These are phyloP conservation scores for Beauveria pseudobassiana DNA, from an alignment of 2,329 filamentous ascomycete species.

Conservation along the genomic window DNA sequence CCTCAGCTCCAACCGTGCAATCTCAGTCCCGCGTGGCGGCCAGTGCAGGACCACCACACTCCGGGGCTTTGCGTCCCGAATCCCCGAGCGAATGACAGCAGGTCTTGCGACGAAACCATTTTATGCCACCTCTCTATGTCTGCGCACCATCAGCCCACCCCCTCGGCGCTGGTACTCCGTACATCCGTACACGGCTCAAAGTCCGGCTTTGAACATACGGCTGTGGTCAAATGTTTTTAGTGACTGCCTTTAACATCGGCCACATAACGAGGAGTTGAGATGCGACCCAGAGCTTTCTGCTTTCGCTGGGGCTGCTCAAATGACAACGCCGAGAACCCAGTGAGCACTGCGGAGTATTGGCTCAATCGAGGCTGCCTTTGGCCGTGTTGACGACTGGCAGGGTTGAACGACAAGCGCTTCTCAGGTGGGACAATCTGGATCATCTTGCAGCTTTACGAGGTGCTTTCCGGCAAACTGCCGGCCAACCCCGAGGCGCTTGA, in stretches of 20 bases:
- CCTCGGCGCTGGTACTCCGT: neutral
- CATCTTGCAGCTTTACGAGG: neutral
- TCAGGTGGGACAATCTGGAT: neutral
- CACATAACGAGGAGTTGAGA: too few species aligned
- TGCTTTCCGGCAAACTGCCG: neutral
- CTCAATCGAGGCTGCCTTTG: neutral
- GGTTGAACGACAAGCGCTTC: neutral
- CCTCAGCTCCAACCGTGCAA: neutral
- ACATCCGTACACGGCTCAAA: neutral
- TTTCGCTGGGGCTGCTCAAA: neutral
- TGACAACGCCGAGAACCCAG: neutral
- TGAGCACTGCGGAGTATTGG: neutral
- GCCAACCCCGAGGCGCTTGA: neutral
- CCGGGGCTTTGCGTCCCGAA: neutral
- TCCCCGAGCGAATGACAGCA: neutral
- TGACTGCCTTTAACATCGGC: too few species aligned
- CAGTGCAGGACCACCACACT: neutral
- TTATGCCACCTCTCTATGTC: neutral
- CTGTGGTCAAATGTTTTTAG: too few species aligned
- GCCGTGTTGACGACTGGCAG: too few species aligned
- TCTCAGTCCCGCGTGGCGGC: neutral
- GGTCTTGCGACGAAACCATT: neutral
- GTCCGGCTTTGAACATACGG: neutral
- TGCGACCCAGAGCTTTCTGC: neutral
- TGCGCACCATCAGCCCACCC: neutral